These are phyloP conservation scores for Rosa multiflora DNA, from an alignment of 306 rosid genomes.

Conservation along the genomic window DNA sequence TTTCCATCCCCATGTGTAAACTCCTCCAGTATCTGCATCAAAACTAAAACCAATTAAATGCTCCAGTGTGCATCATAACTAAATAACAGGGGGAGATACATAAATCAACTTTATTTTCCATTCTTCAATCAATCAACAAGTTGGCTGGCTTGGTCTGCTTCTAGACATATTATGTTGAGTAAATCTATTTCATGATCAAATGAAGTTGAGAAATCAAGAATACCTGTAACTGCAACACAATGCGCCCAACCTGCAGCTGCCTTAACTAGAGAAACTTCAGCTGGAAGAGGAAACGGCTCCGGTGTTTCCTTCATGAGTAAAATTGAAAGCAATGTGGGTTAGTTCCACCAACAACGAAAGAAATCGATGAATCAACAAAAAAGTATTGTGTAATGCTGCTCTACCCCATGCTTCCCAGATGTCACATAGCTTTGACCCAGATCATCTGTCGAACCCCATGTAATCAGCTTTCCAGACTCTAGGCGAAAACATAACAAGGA, in stretches of 20 bases:
- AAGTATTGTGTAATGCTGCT: conserved; percentile 6
- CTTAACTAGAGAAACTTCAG: conserved; percentile 56
- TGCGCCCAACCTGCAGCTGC: conserved; percentile 99
- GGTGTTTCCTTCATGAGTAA: conserved; percentile 72
- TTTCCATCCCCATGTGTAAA: conserved; percentile 98
- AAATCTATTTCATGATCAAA: not conserved
- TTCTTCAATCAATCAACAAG: conserved; percentile 1
- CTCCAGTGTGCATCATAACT: not conserved
- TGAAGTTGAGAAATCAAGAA: conserved; percentile 28
- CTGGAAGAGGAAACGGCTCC: conserved; percentile 89
- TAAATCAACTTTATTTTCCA: not conserved
- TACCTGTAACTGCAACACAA: conserved; percentile 85
- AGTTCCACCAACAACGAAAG: conserved; percentile 14
- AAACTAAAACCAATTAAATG: conserved; percentile 9
- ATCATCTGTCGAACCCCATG: conserved; percentile 99
- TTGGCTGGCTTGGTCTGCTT: conserved; percentile 1
- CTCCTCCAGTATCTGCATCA: conserved; percentile 65
- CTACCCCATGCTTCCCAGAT: conserved; percentile 97
- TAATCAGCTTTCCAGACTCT: conserved; percentile 85
- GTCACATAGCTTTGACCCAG: conserved; percentile 95
- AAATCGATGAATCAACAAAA: not conserved
- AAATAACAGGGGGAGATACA: not conserved
- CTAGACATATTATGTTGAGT: conserved; percentile 4
- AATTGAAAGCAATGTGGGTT: conserved; percentile 29
- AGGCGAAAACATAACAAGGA: conserved; percentile 20